Evolutionary conservation across 2,329 filamentous ascomycete species (phyloP).

Genomic region (Tolypocladium album): DNA sequence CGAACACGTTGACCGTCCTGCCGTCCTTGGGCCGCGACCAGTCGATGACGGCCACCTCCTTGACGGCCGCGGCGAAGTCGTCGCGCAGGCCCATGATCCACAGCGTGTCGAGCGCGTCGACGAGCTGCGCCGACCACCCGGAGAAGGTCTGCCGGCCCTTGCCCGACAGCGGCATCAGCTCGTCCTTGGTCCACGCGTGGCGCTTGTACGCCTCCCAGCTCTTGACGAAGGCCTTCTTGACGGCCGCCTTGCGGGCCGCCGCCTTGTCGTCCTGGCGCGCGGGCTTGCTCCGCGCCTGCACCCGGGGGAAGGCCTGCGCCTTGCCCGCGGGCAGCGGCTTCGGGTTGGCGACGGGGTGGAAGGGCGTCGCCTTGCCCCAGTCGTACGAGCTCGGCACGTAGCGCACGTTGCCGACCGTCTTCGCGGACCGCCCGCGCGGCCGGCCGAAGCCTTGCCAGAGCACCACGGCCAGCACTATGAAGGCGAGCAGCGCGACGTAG

Average conservation of each 20-base stretch:
- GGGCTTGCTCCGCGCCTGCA: slow-evolving; percentile 25
- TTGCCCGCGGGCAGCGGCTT: slow-evolving; percentile 22
- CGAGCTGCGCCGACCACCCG: slow-evolving; percentile 47
- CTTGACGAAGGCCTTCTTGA: slow-evolving; percentile 29
- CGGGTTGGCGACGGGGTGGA: slow-evolving; percentile 19
- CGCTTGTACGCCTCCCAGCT: slow-evolving; percentile 42
- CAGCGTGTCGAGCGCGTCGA: slow-evolving; percentile 49
- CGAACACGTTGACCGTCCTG: slow-evolving; percentile 44
- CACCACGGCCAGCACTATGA: slow-evolving; percentile 15
- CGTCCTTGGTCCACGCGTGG: slow-evolving; percentile 46
- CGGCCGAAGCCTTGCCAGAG: slow-evolving; percentile 16
- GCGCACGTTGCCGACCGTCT: slow-evolving; percentile 2
- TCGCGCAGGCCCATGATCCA: slow-evolving; percentile 48
- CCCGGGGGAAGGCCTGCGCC: slow-evolving; percentile 27
- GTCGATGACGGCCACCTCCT: slow-evolving; percentile 38
- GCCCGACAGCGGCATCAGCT: slow-evolving; percentile 39
- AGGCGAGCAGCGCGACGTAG: slow-evolving; percentile 17
- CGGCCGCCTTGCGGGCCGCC: slow-evolving; percentile 22
- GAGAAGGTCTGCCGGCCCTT: slow-evolving; percentile 35
- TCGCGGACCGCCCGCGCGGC: slow-evolving; percentile 7
- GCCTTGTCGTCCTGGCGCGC: slow-evolving; percentile 25
- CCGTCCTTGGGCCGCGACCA: slow-evolving; percentile 35
- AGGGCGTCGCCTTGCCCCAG: slow-evolving; percentile 22
- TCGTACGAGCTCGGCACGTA: slow-evolving; percentile 26
- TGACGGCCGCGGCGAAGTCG: slow-evolving; percentile 43